Evolutionary conservation across 768 basidiomycete genomes (phyloP), one percentile per base, ranked within the genome.

Genomic region (Psilocybe cubensis): DNA sequence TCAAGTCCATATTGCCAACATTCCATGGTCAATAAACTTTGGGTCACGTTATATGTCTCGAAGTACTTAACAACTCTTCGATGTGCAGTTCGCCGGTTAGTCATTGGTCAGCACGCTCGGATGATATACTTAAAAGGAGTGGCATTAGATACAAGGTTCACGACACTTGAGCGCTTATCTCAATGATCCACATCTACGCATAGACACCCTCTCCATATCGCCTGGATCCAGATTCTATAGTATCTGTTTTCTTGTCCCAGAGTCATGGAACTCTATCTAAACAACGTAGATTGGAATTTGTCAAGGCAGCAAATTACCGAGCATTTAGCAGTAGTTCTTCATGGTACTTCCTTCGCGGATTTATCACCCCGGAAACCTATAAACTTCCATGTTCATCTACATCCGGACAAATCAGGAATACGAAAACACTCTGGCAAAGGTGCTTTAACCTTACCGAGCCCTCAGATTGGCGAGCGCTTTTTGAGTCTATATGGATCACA

Each of bases 341-440:
- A 89, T 60, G 53, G 63, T 2, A 70, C 74, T 4, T 64, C 62
- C 3, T 85, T 81, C 67, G 60, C 68, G 3, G 48, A 42, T 1
- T 62, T 66, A 41, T 65, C 70, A 3, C 49, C 57, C n/a, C n/a
- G n/a, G 0, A 57, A 67, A 1, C 77, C 65, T 0, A 61, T 83
- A 18, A 88, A 87, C 60, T 88, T 88, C 60, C 74, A 83, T 38
- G 77, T 87, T 4, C 68, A 71, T 45, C 72, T 87, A 14, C 80
- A 81, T 64, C 74, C 70, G 31, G 74, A 76, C 56, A 77, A 70
- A 42, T 59, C 45, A 35, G 59, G 69, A 0, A 52, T 56, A 17
- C 66, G 63, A 17, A 55, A 60, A 20, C 80, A 83, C 56, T 59
- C 64, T 7, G 82, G 84, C 4, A 68, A 58, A 23, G 85, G 83